A percentile compares a stretch with the other conserved stretches of the same genome.
Conservation (phyloP, 106 monocot genomes). For the Amphibolis antarctica region DNA sequence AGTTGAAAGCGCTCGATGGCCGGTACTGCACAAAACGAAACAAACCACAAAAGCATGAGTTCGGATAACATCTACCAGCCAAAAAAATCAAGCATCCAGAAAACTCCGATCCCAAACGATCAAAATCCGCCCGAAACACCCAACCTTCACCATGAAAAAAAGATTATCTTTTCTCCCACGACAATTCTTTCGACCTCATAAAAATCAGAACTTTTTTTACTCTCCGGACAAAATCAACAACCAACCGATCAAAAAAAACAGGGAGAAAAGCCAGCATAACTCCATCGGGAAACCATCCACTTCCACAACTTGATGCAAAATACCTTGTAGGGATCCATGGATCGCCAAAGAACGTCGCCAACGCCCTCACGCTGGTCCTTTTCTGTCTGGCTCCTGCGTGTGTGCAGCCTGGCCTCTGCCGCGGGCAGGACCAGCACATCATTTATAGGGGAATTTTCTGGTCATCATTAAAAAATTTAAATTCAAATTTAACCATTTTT, state of each 20-base stretch:
- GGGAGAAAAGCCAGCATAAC: not conserved
- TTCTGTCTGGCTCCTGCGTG: too few species aligned
- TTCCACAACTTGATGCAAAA: not conserved
- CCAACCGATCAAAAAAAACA: not conserved
- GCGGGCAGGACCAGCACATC: too few species aligned
- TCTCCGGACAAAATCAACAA: not conserved
- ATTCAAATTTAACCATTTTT: too few species aligned
- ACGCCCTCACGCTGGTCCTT: too few species aligned
- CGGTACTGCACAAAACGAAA: conserved; percentile 35
- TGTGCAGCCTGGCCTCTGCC: too few species aligned
- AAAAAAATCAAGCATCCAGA: not conserved
- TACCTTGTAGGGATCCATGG: conserved; percentile 1
- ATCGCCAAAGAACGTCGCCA: not conserved
- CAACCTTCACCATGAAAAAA: not conserved
- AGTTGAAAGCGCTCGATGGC: conserved; percentile 61
- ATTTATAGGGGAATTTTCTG: too few species aligned
- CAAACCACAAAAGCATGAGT: not conserved
- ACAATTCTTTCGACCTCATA: not conserved
- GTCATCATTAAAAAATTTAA: too few species aligned
- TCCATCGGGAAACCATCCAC: not conserved
- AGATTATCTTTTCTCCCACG: not conserved
- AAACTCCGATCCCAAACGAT: not conserved
- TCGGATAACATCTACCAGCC: not conserved
- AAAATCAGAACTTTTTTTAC: not conserved
- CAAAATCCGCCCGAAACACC: not conserved